Evolutionary conservation across 176 grass and related monocot species (phyloP).

Genomic region (Rhynchospora breviuscula): DNA sequence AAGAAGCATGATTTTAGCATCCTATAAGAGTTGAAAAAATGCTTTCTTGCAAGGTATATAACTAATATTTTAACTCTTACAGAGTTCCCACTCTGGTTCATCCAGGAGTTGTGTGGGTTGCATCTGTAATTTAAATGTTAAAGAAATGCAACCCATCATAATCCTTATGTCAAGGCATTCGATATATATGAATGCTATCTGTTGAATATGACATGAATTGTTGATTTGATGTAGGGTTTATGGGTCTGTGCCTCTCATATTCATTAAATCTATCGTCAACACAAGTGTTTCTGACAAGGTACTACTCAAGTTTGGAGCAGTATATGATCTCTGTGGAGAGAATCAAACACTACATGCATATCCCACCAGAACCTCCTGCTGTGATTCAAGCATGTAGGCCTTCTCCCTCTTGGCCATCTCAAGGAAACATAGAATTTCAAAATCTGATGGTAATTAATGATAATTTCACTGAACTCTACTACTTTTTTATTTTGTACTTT

Average conservation of each 20-base stretch:
- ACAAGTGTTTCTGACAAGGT: conserved; percentile 76
- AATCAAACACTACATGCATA: conserved; percentile 83
- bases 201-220: neutral
- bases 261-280: conserved; percentile 46
- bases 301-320: conserved; percentile 76
- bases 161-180: neutral
- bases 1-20: neutral
- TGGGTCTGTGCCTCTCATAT: conserved; percentile 88
- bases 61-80: neutral
- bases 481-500: neutral
- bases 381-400: conserved; percentile 62
- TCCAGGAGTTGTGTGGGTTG: neutral
- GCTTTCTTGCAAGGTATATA: neutral
- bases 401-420: conserved; percentile 71
- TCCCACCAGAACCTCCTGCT: conserved; percentile 62
- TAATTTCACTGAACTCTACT: neutral
- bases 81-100: neutral
- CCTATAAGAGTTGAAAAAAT: neutral
- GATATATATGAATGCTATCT: neutral
- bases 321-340: conserved; percentile 83
- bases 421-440: conserved; percentile 76
- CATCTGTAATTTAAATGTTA: neutral
- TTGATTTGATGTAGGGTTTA: conserved; percentile 57
- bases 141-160: neutral
- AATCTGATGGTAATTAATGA: conserved; percentile 76